Evolutionary conservation across 345 rosid species (phyloP).

Genomic region (Moringa oleifera): DNA sequence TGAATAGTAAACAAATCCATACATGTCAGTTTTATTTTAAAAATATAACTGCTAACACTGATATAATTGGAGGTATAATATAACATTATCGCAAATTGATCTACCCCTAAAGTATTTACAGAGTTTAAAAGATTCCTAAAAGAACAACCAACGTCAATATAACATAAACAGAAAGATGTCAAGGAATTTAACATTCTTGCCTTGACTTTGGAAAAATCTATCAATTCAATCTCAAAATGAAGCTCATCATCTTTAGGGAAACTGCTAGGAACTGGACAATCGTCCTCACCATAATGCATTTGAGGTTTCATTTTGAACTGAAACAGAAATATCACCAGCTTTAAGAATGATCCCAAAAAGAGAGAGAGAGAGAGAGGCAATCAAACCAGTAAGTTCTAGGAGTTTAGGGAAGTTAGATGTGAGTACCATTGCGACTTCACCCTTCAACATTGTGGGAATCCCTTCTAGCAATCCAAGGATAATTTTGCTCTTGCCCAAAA

Average conservation of each 20-base stretch:
- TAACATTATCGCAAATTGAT: background rate
- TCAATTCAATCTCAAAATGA: constrained; percentile 92
- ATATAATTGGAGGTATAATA: background rate
- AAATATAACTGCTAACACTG: background rate
- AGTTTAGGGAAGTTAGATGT: constrained; percentile 1
- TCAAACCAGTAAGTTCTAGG: background rate
- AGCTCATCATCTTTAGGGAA: constrained; percentile 92
- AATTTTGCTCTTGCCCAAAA: constrained; percentile 90
- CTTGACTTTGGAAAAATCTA: constrained; percentile 81
- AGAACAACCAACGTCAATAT: background rate
- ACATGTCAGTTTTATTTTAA: background rate
- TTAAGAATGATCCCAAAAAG: background rate
- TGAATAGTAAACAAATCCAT: background rate
- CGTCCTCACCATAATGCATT: constrained; percentile 88
- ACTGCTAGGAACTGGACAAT: constrained; percentile 65
- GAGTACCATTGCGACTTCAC: constrained; percentile 91
- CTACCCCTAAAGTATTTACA: background rate
- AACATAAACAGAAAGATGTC: too few relatives aligned
- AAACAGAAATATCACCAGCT: constrained; percentile 3
- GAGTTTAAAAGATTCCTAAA: too few relatives aligned
- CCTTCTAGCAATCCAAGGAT: constrained; percentile 85
- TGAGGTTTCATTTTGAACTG: constrained; percentile 96
- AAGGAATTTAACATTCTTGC: constrained; percentile 29
- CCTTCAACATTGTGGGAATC: constrained; percentile 86
- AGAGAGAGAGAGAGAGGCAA: too few relatives aligned